phyloP scores from a whole-genome alignment of 192 early-diverging fungal genomes.

The Gonapodya sp. region DNA sequence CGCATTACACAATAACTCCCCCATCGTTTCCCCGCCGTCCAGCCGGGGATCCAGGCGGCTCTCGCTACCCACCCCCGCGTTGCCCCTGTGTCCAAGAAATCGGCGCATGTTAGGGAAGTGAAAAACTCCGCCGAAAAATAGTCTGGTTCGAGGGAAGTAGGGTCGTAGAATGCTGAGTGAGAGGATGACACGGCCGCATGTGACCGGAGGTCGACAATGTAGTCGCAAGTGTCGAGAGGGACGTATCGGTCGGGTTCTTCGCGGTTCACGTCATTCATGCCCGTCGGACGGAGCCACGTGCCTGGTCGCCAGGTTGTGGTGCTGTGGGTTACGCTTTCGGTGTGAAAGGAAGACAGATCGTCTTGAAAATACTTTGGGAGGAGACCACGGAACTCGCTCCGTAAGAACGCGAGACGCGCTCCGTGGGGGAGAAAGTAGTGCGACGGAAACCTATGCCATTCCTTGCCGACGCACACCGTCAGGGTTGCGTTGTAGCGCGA shows the following conservation, averaged over 20 bases:
- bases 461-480: constrained; percentile 76
- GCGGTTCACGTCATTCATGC: constrained; percentile 59
- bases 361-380: constrained; percentile 74
- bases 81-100: background rate
- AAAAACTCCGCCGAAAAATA: background rate
- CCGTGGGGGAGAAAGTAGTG: constrained; percentile 80
- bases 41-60: background rate
- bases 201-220: constrained; percentile 48
- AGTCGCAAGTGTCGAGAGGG: constrained; percentile 40
- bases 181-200: no score
- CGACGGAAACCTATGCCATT: constrained; percentile 91
- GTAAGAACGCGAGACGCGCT: constrained; percentile 58
- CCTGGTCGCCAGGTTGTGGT: constrained; percentile 17
- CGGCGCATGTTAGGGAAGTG: background rate
- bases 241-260: constrained; percentile 46
- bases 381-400: constrained; percentile 62
- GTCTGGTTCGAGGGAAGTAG: no score
- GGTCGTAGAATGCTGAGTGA: no score
- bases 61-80: background rate
- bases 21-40: background rate
- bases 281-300: constrained; percentile 26
- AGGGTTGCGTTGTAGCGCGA: background rate
- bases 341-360: background rate
- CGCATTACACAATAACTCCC: background rate
- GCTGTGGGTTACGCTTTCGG: no score